phyloP scores from a whole-genome alignment of 805 yeast species.

The Nakazawaea pomicola region DNA sequence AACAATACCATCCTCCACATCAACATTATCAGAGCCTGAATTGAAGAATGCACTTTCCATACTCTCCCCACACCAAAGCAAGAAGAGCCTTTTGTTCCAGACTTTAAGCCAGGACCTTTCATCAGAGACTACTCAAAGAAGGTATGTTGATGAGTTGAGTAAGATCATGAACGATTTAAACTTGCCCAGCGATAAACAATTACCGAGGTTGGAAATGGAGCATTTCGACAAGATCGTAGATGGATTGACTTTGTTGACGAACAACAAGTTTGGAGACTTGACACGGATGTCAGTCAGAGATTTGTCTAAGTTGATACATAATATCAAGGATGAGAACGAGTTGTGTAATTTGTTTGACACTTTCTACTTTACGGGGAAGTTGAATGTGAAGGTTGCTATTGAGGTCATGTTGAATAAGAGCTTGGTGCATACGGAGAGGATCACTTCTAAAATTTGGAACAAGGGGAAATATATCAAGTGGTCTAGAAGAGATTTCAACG shows the following conservation, averaged over 20 bases:
- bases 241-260: constrained; percentile 6
- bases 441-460: not conserved
- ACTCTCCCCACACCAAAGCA: not conserved
- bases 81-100: not conserved
- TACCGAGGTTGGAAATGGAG: constrained; percentile 2
- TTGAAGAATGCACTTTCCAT: constrained; percentile 2
- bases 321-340: not conserved
- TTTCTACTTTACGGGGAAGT: constrained; percentile 7
- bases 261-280: constrained; percentile 3
- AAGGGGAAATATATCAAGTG: constrained; percentile 7
- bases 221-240: constrained; percentile 9
- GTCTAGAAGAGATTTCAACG: constrained; percentile 4
- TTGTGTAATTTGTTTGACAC: constrained; percentile 8
- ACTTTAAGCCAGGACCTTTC: constrained; percentile 4
- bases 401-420: constrained; percentile 9
- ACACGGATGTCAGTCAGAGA: constrained; percentile 2
- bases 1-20: not conserved
- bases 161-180: constrained; percentile 7
- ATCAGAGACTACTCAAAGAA: not conserved
- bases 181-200: constrained; percentile 10
- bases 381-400: constrained; percentile 4
- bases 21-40: constrained; percentile 1
- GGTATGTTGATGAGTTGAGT: constrained; percentile 2
- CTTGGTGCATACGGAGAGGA: not conserved
- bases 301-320: constrained; percentile 6